Evolutionary conservation across 441 rosid genomes (phyloP).

Genomic region (Mallotus japonicus): DNA sequence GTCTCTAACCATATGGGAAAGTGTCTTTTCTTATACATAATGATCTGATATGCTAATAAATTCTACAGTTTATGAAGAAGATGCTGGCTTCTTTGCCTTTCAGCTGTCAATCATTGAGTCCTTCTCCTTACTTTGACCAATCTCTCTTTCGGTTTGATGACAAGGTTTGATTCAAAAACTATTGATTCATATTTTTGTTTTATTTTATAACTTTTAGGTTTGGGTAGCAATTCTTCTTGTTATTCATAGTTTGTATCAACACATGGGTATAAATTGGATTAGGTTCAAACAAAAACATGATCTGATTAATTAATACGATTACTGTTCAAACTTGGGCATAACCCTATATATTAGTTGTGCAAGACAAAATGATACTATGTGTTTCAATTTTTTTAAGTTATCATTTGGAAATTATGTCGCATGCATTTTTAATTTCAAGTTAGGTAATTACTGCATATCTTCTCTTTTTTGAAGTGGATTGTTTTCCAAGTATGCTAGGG

Average conservation of each 20-base stretch:
- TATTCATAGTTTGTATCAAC: background rate
- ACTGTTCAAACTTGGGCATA: background rate
- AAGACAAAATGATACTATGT: too few relatives aligned
- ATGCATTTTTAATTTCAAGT: too few relatives aligned
- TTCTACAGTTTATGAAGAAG: constrained; percentile 86
- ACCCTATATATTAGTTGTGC: background rate
- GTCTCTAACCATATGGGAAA: background rate
- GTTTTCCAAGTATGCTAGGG: too few relatives aligned
- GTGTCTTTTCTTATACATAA: constrained; percentile 10
- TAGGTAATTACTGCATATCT: too few relatives aligned
- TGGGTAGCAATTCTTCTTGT: background rate
- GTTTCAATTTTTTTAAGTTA: too few relatives aligned
- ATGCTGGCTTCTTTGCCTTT: constrained; percentile 80
- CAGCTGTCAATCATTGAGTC: constrained; percentile 85
- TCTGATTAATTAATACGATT: background rate
- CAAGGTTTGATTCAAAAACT: constrained; percentile 55
- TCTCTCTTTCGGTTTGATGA: constrained; percentile 92
- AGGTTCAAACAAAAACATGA: background rate
- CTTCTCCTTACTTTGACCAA: constrained; percentile 96
- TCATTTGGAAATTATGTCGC: too few relatives aligned
- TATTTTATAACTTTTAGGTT: background rate
- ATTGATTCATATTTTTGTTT: background rate
- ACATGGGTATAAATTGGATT: background rate
- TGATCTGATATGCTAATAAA: constrained; percentile 21
- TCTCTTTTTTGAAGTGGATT: too few relatives aligned